Percentiles rank a stretch among this genome's conserved stretches.
phyloP scores from a whole-genome alignment of 768 basidiomycete genomes.

The Pleurotus tuoliensis region DNA sequence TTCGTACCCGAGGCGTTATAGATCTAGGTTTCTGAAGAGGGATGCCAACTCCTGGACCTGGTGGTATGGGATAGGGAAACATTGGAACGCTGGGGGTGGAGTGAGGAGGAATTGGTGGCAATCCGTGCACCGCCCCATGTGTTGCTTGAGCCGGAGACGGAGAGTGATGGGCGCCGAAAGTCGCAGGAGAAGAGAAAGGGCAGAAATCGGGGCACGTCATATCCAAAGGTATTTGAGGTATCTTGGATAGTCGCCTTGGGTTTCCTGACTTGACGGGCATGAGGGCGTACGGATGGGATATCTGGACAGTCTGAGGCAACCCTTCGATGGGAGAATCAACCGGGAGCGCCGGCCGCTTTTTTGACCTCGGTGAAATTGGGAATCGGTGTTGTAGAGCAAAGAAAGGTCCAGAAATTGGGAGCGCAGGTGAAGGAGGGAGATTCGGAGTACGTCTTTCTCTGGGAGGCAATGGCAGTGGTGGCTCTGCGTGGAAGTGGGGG shows the following conservation, averaged over 20 bases:
- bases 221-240: background rate
- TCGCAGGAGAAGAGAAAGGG: slow-evolving; percentile 7
- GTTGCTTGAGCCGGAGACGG: background rate
- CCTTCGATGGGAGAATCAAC: background rate
- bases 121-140: background rate
- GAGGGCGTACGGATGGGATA: slow-evolving; percentile 28
- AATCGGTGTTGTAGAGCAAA: background rate
- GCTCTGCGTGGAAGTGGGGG: slow-evolving; percentile 11
- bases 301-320: slow-evolving; percentile 8
- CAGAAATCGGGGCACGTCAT: background rate
- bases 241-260: background rate
- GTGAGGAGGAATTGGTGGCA: too few species aligned
- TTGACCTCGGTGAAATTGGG: background rate
- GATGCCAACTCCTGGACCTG: slow-evolving; percentile 3
- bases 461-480: slow-evolving; percentile 16
- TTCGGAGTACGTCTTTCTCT: background rate
- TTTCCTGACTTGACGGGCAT: slow-evolving; percentile 13
- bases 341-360: background rate
- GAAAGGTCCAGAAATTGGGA: background rate
- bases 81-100: too few species aligned
- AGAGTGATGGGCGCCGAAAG: slow-evolving; percentile 8
- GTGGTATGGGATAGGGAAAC: background rate
- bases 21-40: slow-evolving; percentile 9
- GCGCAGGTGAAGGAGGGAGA: background rate
- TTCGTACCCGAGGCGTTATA: slow-evolving; percentile 22